Evolutionary conservation across 352 stramenopile genomes (phyloP).

Genomic region (Albugo laibachii): DNA sequence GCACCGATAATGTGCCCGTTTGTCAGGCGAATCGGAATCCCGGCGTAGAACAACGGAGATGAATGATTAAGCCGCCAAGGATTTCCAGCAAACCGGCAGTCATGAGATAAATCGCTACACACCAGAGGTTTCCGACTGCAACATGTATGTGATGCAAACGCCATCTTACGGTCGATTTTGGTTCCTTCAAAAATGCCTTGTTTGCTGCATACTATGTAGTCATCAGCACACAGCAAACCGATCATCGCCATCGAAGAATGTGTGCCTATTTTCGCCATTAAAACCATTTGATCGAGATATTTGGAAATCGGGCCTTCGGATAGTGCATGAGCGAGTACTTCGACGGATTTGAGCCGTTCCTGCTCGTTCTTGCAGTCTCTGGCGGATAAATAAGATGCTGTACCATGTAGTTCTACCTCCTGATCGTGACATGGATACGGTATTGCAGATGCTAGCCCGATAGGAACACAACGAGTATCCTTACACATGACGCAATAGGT

Average conservation of each 20-base stretch:
- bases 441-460: slow-evolving; percentile 28
- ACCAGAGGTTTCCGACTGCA: slow-evolving; percentile 35
- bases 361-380: slow-evolving; percentile 19
- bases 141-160: slow-evolving; percentile 45
- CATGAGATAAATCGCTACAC: slow-evolving; percentile 33
- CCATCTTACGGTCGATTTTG: slow-evolving; percentile 20
- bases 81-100: slow-evolving; percentile 50
- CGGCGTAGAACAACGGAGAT: slow-evolving; percentile 46
- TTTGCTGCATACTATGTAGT: slow-evolving; percentile 30
- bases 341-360: slow-evolving; percentile 23
- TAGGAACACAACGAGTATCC: slow-evolving; percentile 32
- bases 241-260: slow-evolving; percentile 42
- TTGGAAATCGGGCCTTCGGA: slow-evolving; percentile 16
- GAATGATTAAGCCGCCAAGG: slow-evolving; percentile 26
- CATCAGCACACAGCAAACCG: slow-evolving; percentile 35
- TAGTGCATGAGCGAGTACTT: slow-evolving; percentile 20
- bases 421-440: slow-evolving; percentile 41
- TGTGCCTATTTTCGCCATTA: slow-evolving; percentile 57
- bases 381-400: neutral
- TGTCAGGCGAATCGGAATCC: slow-evolving; percentile 49
- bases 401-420: slow-evolving; percentile 20
- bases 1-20: slow-evolving; percentile 46
- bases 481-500: slow-evolving; percentile 30
- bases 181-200: slow-evolving; percentile 16
- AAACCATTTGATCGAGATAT: slow-evolving; percentile 41